phyloP scores from a whole-genome alignment of 805 yeast species.

The Candida awuae region DNA sequence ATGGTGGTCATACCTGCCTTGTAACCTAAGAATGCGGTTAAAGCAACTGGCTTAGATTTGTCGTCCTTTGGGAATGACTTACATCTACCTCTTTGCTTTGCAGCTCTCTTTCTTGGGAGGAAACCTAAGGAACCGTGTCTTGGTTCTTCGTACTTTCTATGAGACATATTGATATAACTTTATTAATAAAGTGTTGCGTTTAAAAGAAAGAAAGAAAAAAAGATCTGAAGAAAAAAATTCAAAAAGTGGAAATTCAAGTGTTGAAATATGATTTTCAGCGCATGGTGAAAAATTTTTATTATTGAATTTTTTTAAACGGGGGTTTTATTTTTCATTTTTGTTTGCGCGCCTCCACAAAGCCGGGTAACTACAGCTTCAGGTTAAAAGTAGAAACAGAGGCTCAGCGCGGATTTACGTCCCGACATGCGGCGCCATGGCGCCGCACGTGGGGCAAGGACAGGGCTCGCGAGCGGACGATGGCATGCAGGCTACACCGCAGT shows the following conservation, averaged over 20 bases:
- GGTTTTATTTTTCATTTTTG: no score
- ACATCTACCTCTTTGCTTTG: constrained; percentile 96
- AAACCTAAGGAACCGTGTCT: constrained; percentile 99
- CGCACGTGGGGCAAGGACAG: no score
- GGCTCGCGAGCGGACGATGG: no score
- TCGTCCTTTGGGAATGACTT: constrained; percentile 99
- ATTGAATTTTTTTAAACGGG: no score
- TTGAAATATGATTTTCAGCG: background rate
- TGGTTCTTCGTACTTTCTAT: constrained; percentile 99
- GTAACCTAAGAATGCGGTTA: constrained; percentile 99
- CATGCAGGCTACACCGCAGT: no score
- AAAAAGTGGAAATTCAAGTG: background rate
- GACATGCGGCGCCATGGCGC: no score
- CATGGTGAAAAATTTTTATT: background rate
- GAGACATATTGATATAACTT: constrained; percentile 62
- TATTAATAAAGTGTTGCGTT: constrained; percentile 8
- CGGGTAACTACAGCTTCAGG: no score
- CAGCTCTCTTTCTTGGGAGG: constrained; percentile 99
- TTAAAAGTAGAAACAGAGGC: no score
- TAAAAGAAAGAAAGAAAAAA: background rate
- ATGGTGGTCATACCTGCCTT: constrained; percentile 99
- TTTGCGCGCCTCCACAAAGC: no score
- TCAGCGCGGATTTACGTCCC: no score
- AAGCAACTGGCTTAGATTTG: constrained; percentile 93
- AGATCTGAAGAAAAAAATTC: background rate